Evolutionary conservation across 345 rosid species (phyloP).

Genomic region (Tarenaya hassleriana): DNA sequence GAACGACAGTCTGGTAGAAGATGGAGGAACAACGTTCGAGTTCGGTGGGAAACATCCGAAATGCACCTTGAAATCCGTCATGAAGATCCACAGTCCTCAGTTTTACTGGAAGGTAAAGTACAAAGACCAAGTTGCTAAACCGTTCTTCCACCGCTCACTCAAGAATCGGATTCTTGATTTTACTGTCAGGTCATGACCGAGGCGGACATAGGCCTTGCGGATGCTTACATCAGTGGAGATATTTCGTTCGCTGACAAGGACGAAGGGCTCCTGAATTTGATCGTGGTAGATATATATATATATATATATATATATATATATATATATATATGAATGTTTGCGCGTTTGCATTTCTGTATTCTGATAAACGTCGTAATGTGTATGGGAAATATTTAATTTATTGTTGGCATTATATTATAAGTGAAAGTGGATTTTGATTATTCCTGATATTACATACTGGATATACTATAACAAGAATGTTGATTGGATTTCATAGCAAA

Average conservation of each 20-base stretch:
- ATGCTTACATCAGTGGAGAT: constrained; percentile 77
- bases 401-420: too few species aligned
- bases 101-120: constrained; percentile 91
- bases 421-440: too few species aligned
- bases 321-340: too few species aligned
- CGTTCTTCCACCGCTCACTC: too few species aligned
- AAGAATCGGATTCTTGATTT: constrained; percentile 3
- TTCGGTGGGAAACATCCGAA: constrained; percentile 52
- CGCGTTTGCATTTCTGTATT: too few species aligned
- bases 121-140: too few species aligned
- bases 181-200: constrained; percentile 67
- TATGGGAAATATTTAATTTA: too few species aligned
- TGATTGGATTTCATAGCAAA: too few species aligned
- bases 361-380: too few species aligned
- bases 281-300: constrained; percentile 43
- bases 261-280: constrained; percentile 62
- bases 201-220: constrained; percentile 92
- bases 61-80: constrained; percentile 38
- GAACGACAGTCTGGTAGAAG: constrained; percentile 57
- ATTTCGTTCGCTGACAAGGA: constrained; percentile 71
- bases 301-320: too few species aligned
- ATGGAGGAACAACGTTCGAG: constrained; percentile 76
- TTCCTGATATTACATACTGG: too few species aligned
- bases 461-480: too few species aligned
- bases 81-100: constrained; percentile 71